Conservation (phyloP, 768 basidiomycete species). For the Boletus vinaceobasis region DNA sequence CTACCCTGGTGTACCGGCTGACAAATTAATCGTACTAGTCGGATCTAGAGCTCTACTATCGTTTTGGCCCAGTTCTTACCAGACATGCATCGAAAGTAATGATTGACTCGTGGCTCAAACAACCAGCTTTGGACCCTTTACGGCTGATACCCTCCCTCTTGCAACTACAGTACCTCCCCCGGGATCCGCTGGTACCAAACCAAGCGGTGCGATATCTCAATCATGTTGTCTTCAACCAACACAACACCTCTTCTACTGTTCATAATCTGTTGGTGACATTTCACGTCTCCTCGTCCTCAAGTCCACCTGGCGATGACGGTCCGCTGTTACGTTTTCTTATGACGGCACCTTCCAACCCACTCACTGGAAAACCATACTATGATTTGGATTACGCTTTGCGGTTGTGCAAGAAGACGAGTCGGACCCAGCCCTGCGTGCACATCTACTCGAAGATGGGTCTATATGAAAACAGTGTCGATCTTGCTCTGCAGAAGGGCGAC, state of each 20-base stretch:
- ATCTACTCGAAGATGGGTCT: slow-evolving; percentile 98
- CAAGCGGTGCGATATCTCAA: slow-evolving; percentile 90
- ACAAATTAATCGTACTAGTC: slow-evolving; percentile 42
- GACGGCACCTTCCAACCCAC: slow-evolving; percentile 74
- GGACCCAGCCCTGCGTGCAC: slow-evolving; percentile 88
- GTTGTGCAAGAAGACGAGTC: slow-evolving; percentile 77
- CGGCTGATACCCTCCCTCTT: slow-evolving; percentile 88
- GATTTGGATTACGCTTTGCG: slow-evolving; percentile 96
- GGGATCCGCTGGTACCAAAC: slow-evolving; percentile 71
- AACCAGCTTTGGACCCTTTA: slow-evolving; percentile 72
- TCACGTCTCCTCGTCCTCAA: slow-evolving; percentile 54
- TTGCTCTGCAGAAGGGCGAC: slow-evolving; percentile 92
- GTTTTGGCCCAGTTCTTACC: slow-evolving; percentile 85
- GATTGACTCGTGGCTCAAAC: slow-evolving; percentile 89
- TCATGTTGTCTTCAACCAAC: slow-evolving; percentile 76
- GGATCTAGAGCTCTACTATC: slow-evolving; percentile 88
- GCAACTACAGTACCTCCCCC: slow-evolving; percentile 69
- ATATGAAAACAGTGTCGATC: slow-evolving; percentile 94
- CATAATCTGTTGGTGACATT: slow-evolving; percentile 94
- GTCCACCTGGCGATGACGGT: slow-evolving; percentile 62
- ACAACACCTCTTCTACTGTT: slow-evolving; percentile 78
- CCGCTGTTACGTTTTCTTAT: slow-evolving; percentile 80
- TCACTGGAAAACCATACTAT: slow-evolving; percentile 86
- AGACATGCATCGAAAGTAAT: slow-evolving; percentile 84
- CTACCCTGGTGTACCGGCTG: background rate